Evolutionary conservation across 2,329 filamentous ascomycete species (phyloP), one percentile per base, ranked within the genome.

Genomic region (Trichoderma cornu-damae): DNA sequence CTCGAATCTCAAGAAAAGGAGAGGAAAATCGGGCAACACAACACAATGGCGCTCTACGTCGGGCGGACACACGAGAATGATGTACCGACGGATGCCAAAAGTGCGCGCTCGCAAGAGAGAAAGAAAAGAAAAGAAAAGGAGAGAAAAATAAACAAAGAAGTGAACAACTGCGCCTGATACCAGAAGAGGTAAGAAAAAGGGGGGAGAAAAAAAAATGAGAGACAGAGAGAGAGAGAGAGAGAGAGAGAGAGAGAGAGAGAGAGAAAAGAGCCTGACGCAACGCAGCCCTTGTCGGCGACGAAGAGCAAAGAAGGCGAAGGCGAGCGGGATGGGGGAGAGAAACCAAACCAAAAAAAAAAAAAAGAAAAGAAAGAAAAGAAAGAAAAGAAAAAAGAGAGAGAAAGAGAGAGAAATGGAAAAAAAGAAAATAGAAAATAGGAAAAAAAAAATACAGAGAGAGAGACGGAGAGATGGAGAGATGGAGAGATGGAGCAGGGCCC

Each of bases 201-300:
- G n/a, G n/a, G n/a, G n/a, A n/a, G n/a, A n/a, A n/a, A n/a, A n/a
- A n/a, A n/a, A n/a, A n/a, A n/a, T n/a, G n/a, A n/a, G n/a, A n/a
- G n/a, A n/a, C n/a, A n/a, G n/a, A n/a, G n/a, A n/a, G n/a, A n/a
- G n/a, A n/a, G n/a, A n/a, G n/a, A n/a, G n/a, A n/a, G n/a, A n/a
- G n/a, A n/a, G n/a, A n/a, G n/a, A n/a, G n/a, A n/a, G n/a, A n/a
- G n/a, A n/a, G n/a, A n/a, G n/a, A n/a, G n/a, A n/a, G n/a, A n/a
- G n/a, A 22, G 12, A 48, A 16, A 30, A 18, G 18, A 22, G 47
- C 42, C 40, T 34, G 7, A 57, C 37, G 37, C 54, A 49, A 42
- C 46, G 22, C 56, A 53, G 49, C 42, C 49, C 35, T 53, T 58
- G 24, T 58, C 49, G 30, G 48, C 48, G 43, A 58, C 42, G 26